These are phyloP conservation scores for Phytophthora podocarpi DNA, from an alignment of 352 stramenopile species.

Conservation along the genomic window DNA sequence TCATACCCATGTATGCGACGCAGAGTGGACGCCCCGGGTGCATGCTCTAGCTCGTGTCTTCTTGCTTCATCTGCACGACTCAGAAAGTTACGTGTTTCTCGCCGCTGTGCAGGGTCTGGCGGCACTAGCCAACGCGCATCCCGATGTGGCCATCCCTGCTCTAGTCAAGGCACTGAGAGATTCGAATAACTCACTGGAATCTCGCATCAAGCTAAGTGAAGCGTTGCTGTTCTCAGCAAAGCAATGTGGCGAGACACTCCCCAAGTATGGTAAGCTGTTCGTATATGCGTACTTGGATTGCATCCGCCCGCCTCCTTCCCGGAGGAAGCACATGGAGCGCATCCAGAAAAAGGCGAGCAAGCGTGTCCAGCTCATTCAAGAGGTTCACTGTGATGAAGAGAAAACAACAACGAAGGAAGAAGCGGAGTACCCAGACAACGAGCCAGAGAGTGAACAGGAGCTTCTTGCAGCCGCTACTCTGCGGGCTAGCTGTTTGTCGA, in stretches of 20 bases:
- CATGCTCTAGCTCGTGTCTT: slow-evolving; percentile 62
- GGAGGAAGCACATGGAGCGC: slow-evolving; percentile 5
- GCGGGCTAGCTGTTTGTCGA: slow-evolving; percentile 86
- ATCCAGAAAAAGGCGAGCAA: slow-evolving; percentile 27
- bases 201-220: slow-evolving; percentile 86
- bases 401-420: neutral
- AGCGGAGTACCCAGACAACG: neutral
- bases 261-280: slow-evolving; percentile 72
- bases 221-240: slow-evolving; percentile 80
- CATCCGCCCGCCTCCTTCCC: slow-evolving; percentile 49
- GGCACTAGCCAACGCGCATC: slow-evolving; percentile 61
- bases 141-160: slow-evolving; percentile 68
- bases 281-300: slow-evolving; percentile 85
- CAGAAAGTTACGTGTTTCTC: slow-evolving; percentile 88
- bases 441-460: slow-evolving; percentile 24
- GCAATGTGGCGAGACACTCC: slow-evolving; percentile 75
- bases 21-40: slow-evolving; percentile 56
- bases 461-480: slow-evolving; percentile 61
- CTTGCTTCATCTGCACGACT: slow-evolving; percentile 63
- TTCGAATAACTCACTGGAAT: slow-evolving; percentile 52
- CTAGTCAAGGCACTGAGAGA: slow-evolving; percentile 61
- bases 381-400: slow-evolving; percentile 31
- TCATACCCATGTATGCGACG: slow-evolving; percentile 43
- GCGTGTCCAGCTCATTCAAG: slow-evolving; percentile 63
- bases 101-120: slow-evolving; percentile 78